Conservation (phyloP, 2,329 filamentous ascomycete species). For the Cladophialophora carrionii region DNA sequence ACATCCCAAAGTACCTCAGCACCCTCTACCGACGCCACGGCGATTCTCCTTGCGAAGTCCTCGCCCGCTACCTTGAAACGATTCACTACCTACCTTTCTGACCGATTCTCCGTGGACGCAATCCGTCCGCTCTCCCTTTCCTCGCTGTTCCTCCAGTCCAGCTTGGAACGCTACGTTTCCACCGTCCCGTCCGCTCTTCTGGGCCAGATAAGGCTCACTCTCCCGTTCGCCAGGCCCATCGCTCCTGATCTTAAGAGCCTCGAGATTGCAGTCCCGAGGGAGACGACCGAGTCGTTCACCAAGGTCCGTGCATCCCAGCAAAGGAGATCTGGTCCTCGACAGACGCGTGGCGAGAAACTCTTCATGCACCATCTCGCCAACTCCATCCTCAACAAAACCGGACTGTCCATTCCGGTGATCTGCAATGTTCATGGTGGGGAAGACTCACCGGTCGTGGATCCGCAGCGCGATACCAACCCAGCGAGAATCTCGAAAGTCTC, state of each 20-base stretch:
- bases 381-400: neutral
- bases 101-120: conserved; percentile 24
- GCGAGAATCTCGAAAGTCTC: neutral
- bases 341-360: neutral
- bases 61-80: conserved; percentile 21
- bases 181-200: conserved; percentile 3
- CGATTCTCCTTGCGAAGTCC: conserved; percentile 30
- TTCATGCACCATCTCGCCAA: neutral
- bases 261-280: conserved; percentile 28
- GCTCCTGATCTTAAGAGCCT: conserved; percentile 33
- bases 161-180: conserved; percentile 3
- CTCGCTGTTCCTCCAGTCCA: neutral
- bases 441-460: neutral
- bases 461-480: neutral
- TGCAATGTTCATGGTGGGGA: neutral
- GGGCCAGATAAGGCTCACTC: conserved; percentile 33
- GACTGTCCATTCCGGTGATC: neutral
- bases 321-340: neutral
- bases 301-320: neutral
- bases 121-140: conserved; percentile 30
- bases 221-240: conserved; percentile 30
- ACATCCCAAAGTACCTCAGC: neutral
- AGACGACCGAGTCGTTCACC: neutral
- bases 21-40: neutral
- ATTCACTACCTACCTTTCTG: conserved; percentile 23